Evolutionary conservation across 176 grass and related monocot genomes (phyloP).

Genomic region (Thalia dealbata): DNA sequence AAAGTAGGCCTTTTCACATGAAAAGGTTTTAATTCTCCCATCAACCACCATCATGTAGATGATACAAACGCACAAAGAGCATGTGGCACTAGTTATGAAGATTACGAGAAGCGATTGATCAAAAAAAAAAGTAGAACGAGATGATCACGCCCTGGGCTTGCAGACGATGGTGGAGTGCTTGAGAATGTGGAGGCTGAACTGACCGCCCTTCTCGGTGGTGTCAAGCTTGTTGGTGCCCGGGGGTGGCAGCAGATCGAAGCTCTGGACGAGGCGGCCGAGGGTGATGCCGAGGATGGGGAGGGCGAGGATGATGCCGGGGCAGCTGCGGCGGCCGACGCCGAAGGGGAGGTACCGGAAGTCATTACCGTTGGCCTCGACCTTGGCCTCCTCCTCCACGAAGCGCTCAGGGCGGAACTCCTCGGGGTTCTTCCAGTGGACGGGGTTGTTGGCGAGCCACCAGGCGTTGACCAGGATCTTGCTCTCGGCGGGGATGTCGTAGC

Average conservation of each 20-base stretch:
- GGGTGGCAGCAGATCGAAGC: conserved; percentile 72
- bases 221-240: conserved; percentile 43
- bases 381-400: conserved; percentile 79
- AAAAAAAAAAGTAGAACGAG: not conserved
- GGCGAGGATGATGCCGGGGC: conserved; percentile 87
- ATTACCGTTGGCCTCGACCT: conserved; percentile 79
- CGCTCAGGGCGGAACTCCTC: conserved; percentile 82
- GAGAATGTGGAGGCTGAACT: conserved; percentile 97
- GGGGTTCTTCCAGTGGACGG: conserved; percentile 60
- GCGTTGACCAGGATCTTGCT: conserved; percentile 97
- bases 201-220: conserved; percentile 84
- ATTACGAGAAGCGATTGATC: not conserved
- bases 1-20: too few relatives aligned
- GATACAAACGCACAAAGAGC: too few relatives aligned
- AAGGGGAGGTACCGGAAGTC: conserved; percentile 91
- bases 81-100: not conserved
- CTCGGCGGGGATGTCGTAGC: conserved; percentile 89
- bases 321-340: conserved; percentile 87
- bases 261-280: conserved; percentile 65
- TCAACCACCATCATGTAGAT: too few relatives aligned
- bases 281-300: conserved; percentile 89
- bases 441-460: conserved; percentile 93
- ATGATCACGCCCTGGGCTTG: conserved; percentile 32
- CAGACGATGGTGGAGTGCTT: conserved; percentile 88
- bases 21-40: too few relatives aligned